phyloP scores from a whole-genome alignment of 768 basidiomycete species.

The Kwoniella sp. region DNA sequence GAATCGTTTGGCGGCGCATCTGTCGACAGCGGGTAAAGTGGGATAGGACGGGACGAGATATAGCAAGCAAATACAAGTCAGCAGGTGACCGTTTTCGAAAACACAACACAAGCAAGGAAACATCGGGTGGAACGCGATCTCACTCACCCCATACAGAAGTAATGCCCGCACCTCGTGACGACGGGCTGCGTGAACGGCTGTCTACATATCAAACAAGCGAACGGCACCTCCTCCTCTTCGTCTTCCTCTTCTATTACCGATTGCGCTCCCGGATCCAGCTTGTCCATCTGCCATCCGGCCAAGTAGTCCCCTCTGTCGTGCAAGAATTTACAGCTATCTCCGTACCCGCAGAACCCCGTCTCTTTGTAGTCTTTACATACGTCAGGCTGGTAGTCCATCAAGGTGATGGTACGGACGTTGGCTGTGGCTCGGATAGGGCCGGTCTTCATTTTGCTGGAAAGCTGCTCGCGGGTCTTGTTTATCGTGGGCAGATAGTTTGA shows the following conservation, averaged over 20 bases:
- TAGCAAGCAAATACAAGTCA: slow-evolving; percentile 1
- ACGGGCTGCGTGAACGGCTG: slow-evolving; percentile 93
- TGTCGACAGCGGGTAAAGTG: slow-evolving; percentile 7
- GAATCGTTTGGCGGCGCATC: slow-evolving; percentile 91
- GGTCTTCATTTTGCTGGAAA: slow-evolving; percentile 79
- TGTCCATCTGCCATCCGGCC: slow-evolving; percentile 98
- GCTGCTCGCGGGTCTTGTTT: slow-evolving; percentile 74
- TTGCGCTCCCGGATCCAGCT: slow-evolving; percentile 70
- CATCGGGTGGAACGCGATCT: too few relatives aligned
- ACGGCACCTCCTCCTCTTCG: slow-evolving; percentile 83
- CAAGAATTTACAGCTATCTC: slow-evolving; percentile 98
- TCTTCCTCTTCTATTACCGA: slow-evolving; percentile 57
- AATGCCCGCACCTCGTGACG: slow-evolving; percentile 94
- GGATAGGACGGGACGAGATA: too few relatives aligned
- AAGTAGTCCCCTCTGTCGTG: slow-evolving; percentile 91
- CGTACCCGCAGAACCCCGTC: slow-evolving; percentile 98
- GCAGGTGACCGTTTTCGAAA: neutral
- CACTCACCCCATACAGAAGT: slow-evolving; percentile 77
- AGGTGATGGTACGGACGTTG: slow-evolving; percentile 88
- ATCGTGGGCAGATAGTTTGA: slow-evolving; percentile 78
- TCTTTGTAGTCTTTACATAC: slow-evolving; percentile 99
- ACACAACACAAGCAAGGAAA: slow-evolving; percentile 3
- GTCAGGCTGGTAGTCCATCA: slow-evolving; percentile 96
- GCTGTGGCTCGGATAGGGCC: slow-evolving; percentile 73
- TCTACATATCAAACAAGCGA: slow-evolving; percentile 96